Base-by-base conservation (phyloP, 768 basidiomycete genomes). In the Boletus tomentosulus region DNA sequence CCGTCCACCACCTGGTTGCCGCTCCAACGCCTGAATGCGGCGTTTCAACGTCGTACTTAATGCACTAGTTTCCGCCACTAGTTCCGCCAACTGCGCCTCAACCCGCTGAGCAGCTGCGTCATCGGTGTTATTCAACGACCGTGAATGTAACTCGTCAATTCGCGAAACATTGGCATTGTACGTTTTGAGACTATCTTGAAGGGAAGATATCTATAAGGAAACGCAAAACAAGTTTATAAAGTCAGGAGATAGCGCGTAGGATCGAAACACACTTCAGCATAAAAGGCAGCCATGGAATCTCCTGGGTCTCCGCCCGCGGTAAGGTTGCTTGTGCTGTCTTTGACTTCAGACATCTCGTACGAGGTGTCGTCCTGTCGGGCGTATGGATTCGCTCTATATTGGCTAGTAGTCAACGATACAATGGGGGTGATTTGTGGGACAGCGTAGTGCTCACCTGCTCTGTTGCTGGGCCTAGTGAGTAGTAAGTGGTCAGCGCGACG, bases 301-400 rank as follows among this genome's bases (percentile, higher is more conserved):
- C 62, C 62, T n/a, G 65, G 54, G 67, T 86, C 68, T 24, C 65
- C 67, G 50, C 57, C 58, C 11, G 76, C 66, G 53, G 78, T 67
- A 44, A 81, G 67, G 63, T 80, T 77, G 31, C 78, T 73, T 49
- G 77, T 76, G 69, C 79, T 84, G 60, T 82, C 81, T 59, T 75
- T 80, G 50, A 85, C 84, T 33, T 82, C 81, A 13, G 83, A 75
- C 85, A 90, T 88, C 66, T 89, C 86, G 65, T 89, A 89, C 47
- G 76, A 65, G 50, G 55, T 19, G 51, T 64, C 80, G 57, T 85
- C 86, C 65, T 86, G 85, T 59, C 83, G 81, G 30, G 78, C 78
- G 62, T 85, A 90, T 50, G 84, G 86, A 65, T 87, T 86, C 51
- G 73, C 67, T 67, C 78, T 73, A 55, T 68, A 49, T 53, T 58